Evolutionary conservation across 2,329 filamentous ascomycete genomes (phyloP), one percentile per base, ranked within the genome.

Genomic region (Fusarium sp.): DNA sequence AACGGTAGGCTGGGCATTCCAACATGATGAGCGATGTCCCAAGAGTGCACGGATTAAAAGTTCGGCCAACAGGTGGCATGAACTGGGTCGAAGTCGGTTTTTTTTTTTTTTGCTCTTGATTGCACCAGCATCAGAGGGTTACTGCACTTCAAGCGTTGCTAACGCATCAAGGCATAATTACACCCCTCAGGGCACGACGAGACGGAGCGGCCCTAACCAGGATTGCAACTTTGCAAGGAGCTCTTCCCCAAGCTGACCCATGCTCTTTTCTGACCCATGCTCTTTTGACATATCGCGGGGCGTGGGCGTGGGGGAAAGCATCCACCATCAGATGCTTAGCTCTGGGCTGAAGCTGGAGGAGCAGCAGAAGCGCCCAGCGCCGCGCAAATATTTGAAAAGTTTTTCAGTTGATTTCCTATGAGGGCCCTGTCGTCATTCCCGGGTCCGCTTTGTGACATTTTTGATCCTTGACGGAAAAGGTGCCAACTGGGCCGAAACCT

Each of bases 221-320:
- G 63, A 44, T 58, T 54, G 48, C 20, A 38, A 43, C 33, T 61
- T 50, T 57, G 40, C 33, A 54, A 51, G 43, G 63, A 57, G 51
- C 36, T 55, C 50, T 71, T 65, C 68, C 58, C 67, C 67, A 65
- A 70, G 46, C 39, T 40, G 39, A 57, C 58, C 67, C 63, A 56
- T 70, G 67, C 54, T 49, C 31, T 20, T 71, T 63, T 68, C 39
- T 40, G 39, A 57, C 58, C 67, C 63, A 56, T 70, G 67, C 54
- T 49, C 31, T 20, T 71, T 63, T 68, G 50, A 52, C 67, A 70
- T 71, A 53, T 65, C 58, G 63, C 48, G 63, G 67, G 54, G 63
- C 66, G 44, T 51, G 50, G 51, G 53, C 63, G 67, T 70, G 68
- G 68, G 67, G 66, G 68, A 55, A 51, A 38, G 42, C 45, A 58